Evolutionary conservation across 2,329 filamentous ascomycete species (phyloP), one percentile per base, ranked within the genome.

Genomic region (Fusarium beomiforme): DNA sequence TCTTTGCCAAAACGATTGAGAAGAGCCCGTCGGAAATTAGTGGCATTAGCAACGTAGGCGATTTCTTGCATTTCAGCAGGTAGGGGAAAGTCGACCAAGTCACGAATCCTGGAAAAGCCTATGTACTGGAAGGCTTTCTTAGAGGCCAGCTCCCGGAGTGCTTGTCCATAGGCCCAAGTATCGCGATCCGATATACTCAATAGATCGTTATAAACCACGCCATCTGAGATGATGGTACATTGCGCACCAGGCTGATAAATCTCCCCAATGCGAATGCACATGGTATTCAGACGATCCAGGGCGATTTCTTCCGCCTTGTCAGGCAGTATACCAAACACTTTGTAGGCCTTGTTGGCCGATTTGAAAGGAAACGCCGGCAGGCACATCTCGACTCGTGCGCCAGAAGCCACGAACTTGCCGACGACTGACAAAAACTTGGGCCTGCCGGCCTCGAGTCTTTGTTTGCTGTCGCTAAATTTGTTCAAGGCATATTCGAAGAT

Each of bases 131-230:
- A 84, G 1, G 71, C 78, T 57, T 83, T 81, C 10, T 78, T 76
- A 0, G 67, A 58, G 8, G 79, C 80, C 59, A 87, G 75, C 2
- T 71, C 62, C 2, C 85, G 81, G 1, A 85, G 76, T 2, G 80
- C 78, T 67, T 86, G 79, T 16, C 85, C 85, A 47, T 87, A 87
- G 4, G 79, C 79, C 84, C 85, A 88, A 0, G 83, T 83, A 19
- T 87, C 79, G 17, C 76, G 78, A 39, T 85, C 84, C 0, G 85
- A 78, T 3, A 87, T 84, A 11, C 83, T 80, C 17, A 88, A 73
- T 1, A 88, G 75, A 46, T 87, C 86, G 62, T 87, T 88, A 46
- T 88, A 88, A 2, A 85, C 83, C 19, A 88, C 78, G 0, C 86
- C 86, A 70, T 88, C 86, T 0, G 86, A 87, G 13, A 86, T 81